phyloP scores from a whole-genome alignment of 73 alveolate genomes.

The Tetrahymena borealis region DNA sequence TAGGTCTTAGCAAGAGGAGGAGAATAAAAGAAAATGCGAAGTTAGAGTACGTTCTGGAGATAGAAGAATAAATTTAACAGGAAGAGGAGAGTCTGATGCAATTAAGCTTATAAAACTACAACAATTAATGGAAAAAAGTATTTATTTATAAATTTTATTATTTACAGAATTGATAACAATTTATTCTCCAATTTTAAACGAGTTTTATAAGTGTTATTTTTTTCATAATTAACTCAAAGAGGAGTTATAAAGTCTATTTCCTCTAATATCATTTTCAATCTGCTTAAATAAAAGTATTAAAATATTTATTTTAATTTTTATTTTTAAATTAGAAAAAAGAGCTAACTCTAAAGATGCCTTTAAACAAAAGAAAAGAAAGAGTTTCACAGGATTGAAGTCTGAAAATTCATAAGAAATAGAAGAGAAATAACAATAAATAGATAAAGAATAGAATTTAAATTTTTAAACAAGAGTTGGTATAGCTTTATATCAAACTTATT shows the following conservation, averaged over 20 bases:
- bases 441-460: neutral
- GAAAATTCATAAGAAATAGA: neutral
- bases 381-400: neutral
- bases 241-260: too few relatives aligned
- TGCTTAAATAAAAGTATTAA: neutral
- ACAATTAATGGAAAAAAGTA: neutral
- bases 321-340: neutral
- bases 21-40: neutral
- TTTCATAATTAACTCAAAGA: too few relatives aligned
- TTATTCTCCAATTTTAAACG: too few relatives aligned
- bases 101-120: neutral
- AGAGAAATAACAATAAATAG: neutral
- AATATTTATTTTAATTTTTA: neutral
- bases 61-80: neutral
- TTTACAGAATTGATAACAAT: too few relatives aligned
- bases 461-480: neutral
- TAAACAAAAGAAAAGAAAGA: neutral
- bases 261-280: too few relatives aligned
- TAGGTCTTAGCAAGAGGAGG: neutral
- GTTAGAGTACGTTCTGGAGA: neutral
- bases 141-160: too few relatives aligned
- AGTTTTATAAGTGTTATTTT: too few relatives aligned
- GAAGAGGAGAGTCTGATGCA: neutral
- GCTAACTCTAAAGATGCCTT: neutral
- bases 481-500: neutral